Evolutionary conservation across 2,329 filamentous ascomycete genomes (phyloP), one percentile per base, ranked within the genome.

Genomic region (Sporothrix phasma): DNA sequence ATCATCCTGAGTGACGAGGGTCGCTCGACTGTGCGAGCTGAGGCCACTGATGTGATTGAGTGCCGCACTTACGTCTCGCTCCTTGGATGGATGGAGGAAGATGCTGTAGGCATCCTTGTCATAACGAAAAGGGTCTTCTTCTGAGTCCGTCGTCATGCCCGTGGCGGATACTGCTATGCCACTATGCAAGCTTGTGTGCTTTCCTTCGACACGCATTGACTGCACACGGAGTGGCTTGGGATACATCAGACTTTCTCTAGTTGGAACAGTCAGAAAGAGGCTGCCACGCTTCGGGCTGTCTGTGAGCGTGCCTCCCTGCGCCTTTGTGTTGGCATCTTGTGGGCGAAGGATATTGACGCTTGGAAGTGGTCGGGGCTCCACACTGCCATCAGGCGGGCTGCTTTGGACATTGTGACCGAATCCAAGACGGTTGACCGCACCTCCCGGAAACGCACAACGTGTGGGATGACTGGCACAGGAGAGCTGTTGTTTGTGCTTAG

Each of bases 41-140:
- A 69, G 24, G 7, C 66, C 65, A 34, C 73, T 72, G 24, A 73
- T 66, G 22, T 70, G 71, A 31, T 72, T 73, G 22, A 80, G 73
- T 7, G 73, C 75, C 26, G 69, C 73, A 63, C 77, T 80, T 15
- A 80, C 73, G 11, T 81, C 77, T 63, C 75, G 72, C 66, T 81
- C 78, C 64, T 73, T 74, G 1, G 73, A 71, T 3, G 74, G 70
- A 7, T 74, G 71, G 8, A 79, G 68, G 45, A 77, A 77, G 10
- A 72, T 65, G 15, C 71, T 73, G 66, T 78, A 78, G 1, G 71
- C 66, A 8, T 73, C 72, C 39, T 70, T 72, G 67, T 81, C 79
- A 65, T 80, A 81, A 56, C 73, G 73, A 70, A 81, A 82, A 0
- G 76, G 79, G 46, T 81, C 78, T 0, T 73, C 70, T 37, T 74